Evolutionary conservation across 805 yeast species (phyloP), one percentile per base, ranked within the genome.

Genomic region (Cyberlindnera mississippiensis): DNA sequence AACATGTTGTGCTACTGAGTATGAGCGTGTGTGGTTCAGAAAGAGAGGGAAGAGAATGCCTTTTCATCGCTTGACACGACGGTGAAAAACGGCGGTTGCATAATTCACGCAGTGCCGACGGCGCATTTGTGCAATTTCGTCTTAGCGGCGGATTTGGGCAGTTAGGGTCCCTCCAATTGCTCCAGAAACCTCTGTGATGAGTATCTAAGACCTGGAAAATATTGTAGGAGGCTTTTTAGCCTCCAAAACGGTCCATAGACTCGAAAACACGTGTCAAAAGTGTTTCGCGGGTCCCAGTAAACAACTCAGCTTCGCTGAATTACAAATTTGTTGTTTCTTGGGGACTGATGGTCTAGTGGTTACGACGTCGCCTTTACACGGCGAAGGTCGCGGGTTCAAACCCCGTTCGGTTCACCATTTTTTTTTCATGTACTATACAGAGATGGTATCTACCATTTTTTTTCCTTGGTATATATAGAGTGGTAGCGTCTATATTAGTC

Each of bases 1-100:
- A 93, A 80, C 99, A 93, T 91, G 9, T 29, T 29, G 20, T 22
- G 12, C 16, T 13, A n/a, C 12, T 24, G 15, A 18, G 17, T 4
- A 9, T 29, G 18, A 29, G 29, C 29, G 29, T 27, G 29, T 20
- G 24, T 6, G 24, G 24, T 6, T 20, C 17, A 11, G 12, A 29
- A 29, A 15, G 17, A 6, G 6, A 11, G 29, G 13, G 29, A 27
- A 12, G 29, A 13, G 29, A 13, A 6, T 5, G 29, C 12, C 6
- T 27, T 27, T 13, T 27, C 29, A 20, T 6, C 8, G 24, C 24
- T 20, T 27, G 29, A 27, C 29, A 27, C 29, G 29, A 27, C 29
- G 29, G 6, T 27, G 29, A 27, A 27, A 27, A 27, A 27, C 14
- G 12, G 29, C 4, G 29, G 7, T 8, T 27, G 29, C 14, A 27